phyloP scores from a whole-genome alignment of 2,329 filamentous ascomycete species.

The Aspergillus brasiliensis region DNA sequence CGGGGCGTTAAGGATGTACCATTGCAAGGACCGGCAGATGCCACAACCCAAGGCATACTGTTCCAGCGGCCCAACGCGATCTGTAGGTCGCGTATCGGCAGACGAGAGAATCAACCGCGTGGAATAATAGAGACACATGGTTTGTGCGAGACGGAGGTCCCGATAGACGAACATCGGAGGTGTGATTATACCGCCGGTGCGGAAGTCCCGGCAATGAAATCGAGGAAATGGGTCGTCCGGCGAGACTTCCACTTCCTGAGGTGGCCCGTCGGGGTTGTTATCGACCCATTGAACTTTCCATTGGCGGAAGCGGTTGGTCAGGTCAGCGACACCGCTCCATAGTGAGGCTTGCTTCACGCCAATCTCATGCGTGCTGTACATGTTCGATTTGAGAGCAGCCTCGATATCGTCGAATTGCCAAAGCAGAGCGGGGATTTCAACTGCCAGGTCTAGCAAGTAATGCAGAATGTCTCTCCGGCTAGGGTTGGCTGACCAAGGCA shows the following conservation, averaged over 20 bases:
- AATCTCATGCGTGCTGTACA: slow-evolving; percentile 34
- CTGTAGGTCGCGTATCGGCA: slow-evolving; percentile 34
- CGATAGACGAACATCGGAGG: slow-evolving; percentile 38
- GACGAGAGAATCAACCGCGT: slow-evolving; percentile 37
- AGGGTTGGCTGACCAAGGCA: slow-evolving; percentile 42
- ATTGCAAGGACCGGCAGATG: slow-evolving; percentile 40
- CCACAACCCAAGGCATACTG: slow-evolving; percentile 39
- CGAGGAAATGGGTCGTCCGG: slow-evolving; percentile 34
- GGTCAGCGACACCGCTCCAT: slow-evolving; percentile 38
- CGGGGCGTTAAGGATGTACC: slow-evolving; percentile 37
- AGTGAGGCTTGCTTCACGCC: slow-evolving; percentile 35
- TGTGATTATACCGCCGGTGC: slow-evolving; percentile 33
- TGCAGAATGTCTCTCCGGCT: slow-evolving; percentile 41
- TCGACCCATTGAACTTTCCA: slow-evolving; percentile 38
- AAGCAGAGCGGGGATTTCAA: slow-evolving; percentile 37
- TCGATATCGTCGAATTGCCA: slow-evolving; percentile 35
- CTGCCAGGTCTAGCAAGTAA: slow-evolving; percentile 39
- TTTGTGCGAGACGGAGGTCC: slow-evolving; percentile 38
- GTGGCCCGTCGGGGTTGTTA: slow-evolving; percentile 33
- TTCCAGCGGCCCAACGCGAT: slow-evolving; percentile 31
- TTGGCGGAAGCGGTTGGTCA: slow-evolving; percentile 32
- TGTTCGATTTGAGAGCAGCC: slow-evolving; percentile 22
- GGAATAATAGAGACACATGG: slow-evolving; percentile 40
- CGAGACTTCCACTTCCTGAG: slow-evolving; percentile 27
- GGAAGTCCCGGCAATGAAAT: slow-evolving; percentile 37